phyloP scores from a whole-genome alignment of 108 stramenopile species.

The Cyclotella cryptica region DNA sequence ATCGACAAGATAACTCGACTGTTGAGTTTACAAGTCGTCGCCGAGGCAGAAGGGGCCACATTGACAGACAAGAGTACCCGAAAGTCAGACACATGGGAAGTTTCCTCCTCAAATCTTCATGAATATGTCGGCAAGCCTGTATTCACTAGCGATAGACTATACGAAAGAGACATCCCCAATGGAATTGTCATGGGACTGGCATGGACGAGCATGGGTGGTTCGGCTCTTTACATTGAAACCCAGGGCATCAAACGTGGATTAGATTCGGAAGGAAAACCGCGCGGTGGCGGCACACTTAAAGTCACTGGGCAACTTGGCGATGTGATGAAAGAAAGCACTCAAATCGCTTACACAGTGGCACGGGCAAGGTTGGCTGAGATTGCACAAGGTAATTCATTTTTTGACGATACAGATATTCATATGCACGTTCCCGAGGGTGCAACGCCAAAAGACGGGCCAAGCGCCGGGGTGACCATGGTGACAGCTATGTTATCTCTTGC shows the following conservation, averaged over 20 bases:
- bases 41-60: conserved; percentile 80
- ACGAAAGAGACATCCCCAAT: conserved; percentile 90
- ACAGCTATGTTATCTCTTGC: conserved; percentile 97
- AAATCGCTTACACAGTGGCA: conserved; percentile 96
- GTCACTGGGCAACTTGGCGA: conserved; percentile 96
- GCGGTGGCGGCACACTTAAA: conserved; percentile 79
- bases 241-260: conserved; percentile 83
- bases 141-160: conserved; percentile 92
- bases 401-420: conserved; percentile 90
- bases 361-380: conserved; percentile 77
- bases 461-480: conserved; percentile 96
- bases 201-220: conserved; percentile 97
- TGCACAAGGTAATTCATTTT: conserved; percentile 71
- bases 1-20: conserved; percentile 95
- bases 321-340: conserved; percentile 94
- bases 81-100: conserved; percentile 74
- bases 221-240: conserved; percentile 97
- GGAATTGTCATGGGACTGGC: conserved; percentile 99
- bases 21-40: conserved; percentile 87
- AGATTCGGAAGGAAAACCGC: conserved; percentile 73
- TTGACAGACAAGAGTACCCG: conserved; percentile 80
- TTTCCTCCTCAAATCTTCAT: conserved; percentile 73
- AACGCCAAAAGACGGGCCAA: conserved; percentile 98
- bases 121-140: conserved; percentile 96
- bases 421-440: conserved; percentile 99